Base-by-base conservation (phyloP, 73 alveolate species). In the Paramecium biaurelia region DNA sequence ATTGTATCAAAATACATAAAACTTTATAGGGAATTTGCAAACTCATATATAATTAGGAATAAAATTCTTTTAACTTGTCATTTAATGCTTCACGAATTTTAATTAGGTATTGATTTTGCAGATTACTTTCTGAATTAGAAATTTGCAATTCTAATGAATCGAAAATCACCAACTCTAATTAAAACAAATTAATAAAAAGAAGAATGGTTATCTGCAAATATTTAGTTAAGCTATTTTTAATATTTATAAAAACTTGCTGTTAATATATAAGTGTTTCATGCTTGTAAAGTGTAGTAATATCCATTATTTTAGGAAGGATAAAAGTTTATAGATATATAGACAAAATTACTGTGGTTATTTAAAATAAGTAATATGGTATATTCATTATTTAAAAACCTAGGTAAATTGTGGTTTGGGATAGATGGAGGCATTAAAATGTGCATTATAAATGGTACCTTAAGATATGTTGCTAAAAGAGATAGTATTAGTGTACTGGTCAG, bases 331-430 rank as follows among this genome's bases (percentile, higher is more conserved):
- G 90, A 79, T 45, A 79, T 79, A 20, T 45, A 79, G 47, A 79
- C 90, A 9, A 79, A 79, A 15, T 21, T 79, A 79, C 56, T 79
- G 15, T 79, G 90, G 90, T 35, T 79, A 38, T 79, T 79, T 45
- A 79, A 79, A 45, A 79, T 79, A 21, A 79, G 90, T 30, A 79
- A 79, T 79, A 26, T 79, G 12, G 90, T 79, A 47, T 7, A 15
- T 72, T 4, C 3, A 34, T 10, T 35, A 34, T 21, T 9, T 72
- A 72, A 18, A 35, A 12, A 14, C 2, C 2, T 2, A 72, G 86
- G 86, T 72, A 4, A 79, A 79, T 79, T 5, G 74, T 79, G 90
- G 90, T n/a, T 63, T 79, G 18, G 90, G 90, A 79, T 79, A 79
- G 37, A 79, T 47, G 90, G 90, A 79, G n/a, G 3, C 45, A 8